Evolutionary conservation across 805 yeast species (phyloP).

Genomic region (Schwanniomyces sp.): DNA sequence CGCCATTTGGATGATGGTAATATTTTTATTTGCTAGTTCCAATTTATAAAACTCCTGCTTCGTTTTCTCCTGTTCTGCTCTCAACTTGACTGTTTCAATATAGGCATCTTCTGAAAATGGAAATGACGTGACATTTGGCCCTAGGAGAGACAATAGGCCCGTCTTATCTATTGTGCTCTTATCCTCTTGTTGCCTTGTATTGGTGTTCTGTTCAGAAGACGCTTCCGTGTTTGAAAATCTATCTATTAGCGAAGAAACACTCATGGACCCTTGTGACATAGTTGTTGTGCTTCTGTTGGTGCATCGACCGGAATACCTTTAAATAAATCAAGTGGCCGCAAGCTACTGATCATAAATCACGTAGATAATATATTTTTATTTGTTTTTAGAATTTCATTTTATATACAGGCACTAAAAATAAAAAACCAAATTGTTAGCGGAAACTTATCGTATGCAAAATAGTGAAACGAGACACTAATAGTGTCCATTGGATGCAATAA

Average conservation of each 20-base stretch:
- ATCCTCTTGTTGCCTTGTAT: neutral
- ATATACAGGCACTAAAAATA: neutral
- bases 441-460: neutral
- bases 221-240: conserved; percentile 13
- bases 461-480: neutral
- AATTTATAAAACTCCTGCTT: conserved; percentile 74
- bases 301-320: neutral
- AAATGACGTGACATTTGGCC: conserved; percentile 52
- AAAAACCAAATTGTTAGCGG: no score
- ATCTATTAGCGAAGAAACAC: conserved; percentile 42
- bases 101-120: conserved; percentile 59
- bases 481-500: neutral
- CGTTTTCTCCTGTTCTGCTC: conserved; percentile 75
- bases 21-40: conserved; percentile 59
- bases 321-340: neutral
- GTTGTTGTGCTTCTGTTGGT: neutral
- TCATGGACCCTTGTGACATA: conserved; percentile 29
- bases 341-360: neutral
- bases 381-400: neutral
- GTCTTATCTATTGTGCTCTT: conserved; percentile 6
- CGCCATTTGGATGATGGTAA: conserved; percentile 65
- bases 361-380: neutral
- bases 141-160: conserved; percentile 43
- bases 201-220: conserved; percentile 4
- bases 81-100: conserved; percentile 55